Evolutionary conservation across 208 protist genomes (phyloP).

Genomic region (Tritrichomonas foetus): DNA sequence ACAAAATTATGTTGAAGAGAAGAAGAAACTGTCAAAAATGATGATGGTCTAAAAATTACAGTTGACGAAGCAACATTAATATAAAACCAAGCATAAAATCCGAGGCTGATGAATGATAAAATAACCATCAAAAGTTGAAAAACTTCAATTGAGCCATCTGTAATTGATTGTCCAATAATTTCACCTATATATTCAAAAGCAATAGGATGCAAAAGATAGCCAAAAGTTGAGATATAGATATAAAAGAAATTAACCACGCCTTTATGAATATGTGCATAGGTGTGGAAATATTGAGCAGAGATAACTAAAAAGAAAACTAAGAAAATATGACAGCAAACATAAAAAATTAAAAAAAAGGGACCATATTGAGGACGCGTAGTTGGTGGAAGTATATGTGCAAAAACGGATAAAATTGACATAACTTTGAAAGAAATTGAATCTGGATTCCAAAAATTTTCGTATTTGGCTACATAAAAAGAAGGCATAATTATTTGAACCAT

Average conservation of each 20-base stretch:
- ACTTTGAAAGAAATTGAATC: too few species aligned
- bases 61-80: background rate
- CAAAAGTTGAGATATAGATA: background rate
- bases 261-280: too few species aligned
- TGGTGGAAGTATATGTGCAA: background rate
- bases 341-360: too few species aligned
- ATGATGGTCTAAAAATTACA: background rate
- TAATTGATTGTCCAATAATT: background rate
- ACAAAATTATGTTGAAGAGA: too few species aligned
- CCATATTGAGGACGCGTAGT: too few species aligned
- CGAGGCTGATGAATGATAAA: too few species aligned
- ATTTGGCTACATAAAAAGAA: background rate
- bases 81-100: background rate
- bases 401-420: background rate
- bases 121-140: too few species aligned
- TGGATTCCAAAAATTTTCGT: background rate
- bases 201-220: conserved; percentile 13
- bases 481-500: background rate
- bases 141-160: background rate
- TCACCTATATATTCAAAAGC: background rate
- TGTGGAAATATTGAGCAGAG: too few species aligned
- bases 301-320: too few species aligned
- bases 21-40: background rate
- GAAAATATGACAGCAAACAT: too few species aligned
- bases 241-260: too few species aligned